Conservation (phyloP, 169 alveolate species). For the Plasmodium reichenowi region DNA sequence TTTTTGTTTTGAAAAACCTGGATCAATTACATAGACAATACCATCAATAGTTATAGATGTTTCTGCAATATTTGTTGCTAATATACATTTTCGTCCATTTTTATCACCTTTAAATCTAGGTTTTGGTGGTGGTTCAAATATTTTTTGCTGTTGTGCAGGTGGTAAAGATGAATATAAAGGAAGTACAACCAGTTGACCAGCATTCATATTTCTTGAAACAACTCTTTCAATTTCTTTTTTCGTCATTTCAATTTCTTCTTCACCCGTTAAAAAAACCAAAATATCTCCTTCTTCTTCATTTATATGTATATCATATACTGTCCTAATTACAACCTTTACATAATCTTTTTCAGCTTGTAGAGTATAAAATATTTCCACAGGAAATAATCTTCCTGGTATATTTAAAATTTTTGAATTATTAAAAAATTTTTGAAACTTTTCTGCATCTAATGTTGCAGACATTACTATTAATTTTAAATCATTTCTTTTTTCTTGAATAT, state of each 20-base stretch:
- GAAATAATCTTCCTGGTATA: constrained; percentile 98
- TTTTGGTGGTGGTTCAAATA: constrained; percentile 97
- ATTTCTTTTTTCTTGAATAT: constrained; percentile 89
- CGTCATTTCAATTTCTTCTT: constrained; percentile 92
- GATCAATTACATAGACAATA: constrained; percentile 99
- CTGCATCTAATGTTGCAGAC: constrained; percentile 98
- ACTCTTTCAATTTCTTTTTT: constrained; percentile 79
- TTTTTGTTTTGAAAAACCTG: constrained; percentile 99
- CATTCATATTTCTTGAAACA: constrained; percentile 40
- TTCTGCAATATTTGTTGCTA: constrained; percentile 99
- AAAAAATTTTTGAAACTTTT: constrained; percentile 95
- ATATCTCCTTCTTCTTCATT: constrained; percentile 95
- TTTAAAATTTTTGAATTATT: constrained; percentile 95
- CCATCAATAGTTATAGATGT: constrained; percentile 99
- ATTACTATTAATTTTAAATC: constrained; percentile 95
- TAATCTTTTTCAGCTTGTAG: constrained; percentile 95
- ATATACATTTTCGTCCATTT: constrained; percentile 94
- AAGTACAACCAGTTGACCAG: constrained; percentile 78
- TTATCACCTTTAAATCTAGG: constrained; percentile 93
- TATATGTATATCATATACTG: constrained; percentile 94
- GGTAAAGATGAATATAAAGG: constrained; percentile 98
- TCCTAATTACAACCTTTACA: constrained; percentile 93
- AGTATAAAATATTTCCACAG: constrained; percentile 97
- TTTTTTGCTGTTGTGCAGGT: constrained; percentile 95
- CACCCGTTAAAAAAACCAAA: constrained; percentile 95